A percentile compares a stretch with the other conserved stretches of the same genome.
These are phyloP conservation scores for Jamesozyma jinghongensis DNA, from an alignment of 805 yeast genomes.

Conservation along the genomic window DNA sequence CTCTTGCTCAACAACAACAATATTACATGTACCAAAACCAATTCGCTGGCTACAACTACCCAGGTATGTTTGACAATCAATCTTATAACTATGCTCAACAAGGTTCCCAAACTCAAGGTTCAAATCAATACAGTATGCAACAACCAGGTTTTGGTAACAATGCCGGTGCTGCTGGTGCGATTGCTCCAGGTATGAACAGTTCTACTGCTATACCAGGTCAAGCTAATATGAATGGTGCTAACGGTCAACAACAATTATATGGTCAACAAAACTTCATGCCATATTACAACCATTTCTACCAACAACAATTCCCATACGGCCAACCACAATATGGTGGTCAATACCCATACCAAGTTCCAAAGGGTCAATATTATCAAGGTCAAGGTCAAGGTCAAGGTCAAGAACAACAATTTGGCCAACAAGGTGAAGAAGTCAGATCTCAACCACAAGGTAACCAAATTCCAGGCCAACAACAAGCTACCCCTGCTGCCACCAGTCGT, in stretches of 20 bases:
- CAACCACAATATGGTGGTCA: conserved; percentile 32
- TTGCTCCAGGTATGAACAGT: conserved; percentile 9
- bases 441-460: conserved; percentile 12
- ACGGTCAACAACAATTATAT: conserved; percentile 25
- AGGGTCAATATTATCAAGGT: conserved; percentile 15
- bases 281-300: conserved; percentile 29
- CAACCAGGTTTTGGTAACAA: conserved; percentile 13
- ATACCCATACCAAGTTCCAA: conserved; percentile 29
- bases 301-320: conserved; percentile 31
- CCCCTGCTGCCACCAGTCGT: not conserved
- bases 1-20: conserved; percentile 24
- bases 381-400: conserved; percentile 15
- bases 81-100: conserved; percentile 25
- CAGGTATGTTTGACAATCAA: conserved; percentile 29
- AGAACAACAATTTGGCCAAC: conserved; percentile 3
- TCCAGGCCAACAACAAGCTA: conserved; percentile 8
- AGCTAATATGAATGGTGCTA: conserved; percentile 9
- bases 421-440: conserved; percentile 11
- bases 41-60: conserved; percentile 29
- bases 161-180: conserved; percentile 6
- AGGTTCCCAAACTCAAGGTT: conserved; percentile 14
- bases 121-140: conserved; percentile 20
- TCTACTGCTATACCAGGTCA: conserved; percentile 5
- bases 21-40: conserved; percentile 30
- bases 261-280: conserved; percentile 29